Percentiles rank a stretch among this genome's conserved stretches.
Evolutionary conservation across 2,329 filamentous ascomycete genomes (phyloP).

Genomic region (Ophiocordyceps robertsii): DNA sequence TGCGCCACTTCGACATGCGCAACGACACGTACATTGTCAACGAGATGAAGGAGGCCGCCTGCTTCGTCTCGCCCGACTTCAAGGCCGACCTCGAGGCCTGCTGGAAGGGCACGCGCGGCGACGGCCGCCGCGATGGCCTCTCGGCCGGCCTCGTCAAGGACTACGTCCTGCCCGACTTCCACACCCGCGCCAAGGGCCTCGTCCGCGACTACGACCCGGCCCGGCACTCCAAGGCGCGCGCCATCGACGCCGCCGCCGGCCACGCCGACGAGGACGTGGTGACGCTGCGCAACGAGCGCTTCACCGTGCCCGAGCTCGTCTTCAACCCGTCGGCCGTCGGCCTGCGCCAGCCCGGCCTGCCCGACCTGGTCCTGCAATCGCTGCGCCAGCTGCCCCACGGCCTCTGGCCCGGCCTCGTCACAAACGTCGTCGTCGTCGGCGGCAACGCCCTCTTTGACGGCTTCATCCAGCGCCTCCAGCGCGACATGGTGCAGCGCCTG

Average conservation of each 20-base stretch:
- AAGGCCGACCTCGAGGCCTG: conserved; percentile 61
- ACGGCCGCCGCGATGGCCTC: conserved; percentile 35
- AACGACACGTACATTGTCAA: conserved; percentile 91
- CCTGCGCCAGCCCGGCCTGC: conserved; percentile 68
- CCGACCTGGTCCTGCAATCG: conserved; percentile 71
- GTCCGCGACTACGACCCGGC: conserved; percentile 66
- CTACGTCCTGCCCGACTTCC: conserved; percentile 79
- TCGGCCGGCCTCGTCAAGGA: conserved; percentile 63
- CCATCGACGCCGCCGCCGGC: conserved; percentile 17
- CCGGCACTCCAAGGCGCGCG: conserved; percentile 36
- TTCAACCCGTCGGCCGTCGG: conserved; percentile 81
- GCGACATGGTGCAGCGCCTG: conserved; percentile 57
- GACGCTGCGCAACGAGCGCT: conserved; percentile 83
- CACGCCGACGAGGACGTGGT: conserved; percentile 58
- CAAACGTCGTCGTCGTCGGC: conserved; percentile 81
- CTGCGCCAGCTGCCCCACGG: conserved; percentile 64
- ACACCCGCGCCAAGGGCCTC: conserved; percentile 47
- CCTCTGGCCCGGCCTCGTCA: conserved; percentile 68
- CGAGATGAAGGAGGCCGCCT: conserved; percentile 85
- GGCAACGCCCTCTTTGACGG: conserved; percentile 71
- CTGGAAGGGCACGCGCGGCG: conserved; percentile 64
- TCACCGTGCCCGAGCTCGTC: conserved; percentile 76
- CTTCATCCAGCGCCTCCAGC: conserved; percentile 66
- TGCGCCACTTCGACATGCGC: conserved; percentile 89
- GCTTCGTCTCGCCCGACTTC: conserved; percentile 73